Conservation (phyloP, 345 rosid genomes). For the Citrus hindsii region DNA sequence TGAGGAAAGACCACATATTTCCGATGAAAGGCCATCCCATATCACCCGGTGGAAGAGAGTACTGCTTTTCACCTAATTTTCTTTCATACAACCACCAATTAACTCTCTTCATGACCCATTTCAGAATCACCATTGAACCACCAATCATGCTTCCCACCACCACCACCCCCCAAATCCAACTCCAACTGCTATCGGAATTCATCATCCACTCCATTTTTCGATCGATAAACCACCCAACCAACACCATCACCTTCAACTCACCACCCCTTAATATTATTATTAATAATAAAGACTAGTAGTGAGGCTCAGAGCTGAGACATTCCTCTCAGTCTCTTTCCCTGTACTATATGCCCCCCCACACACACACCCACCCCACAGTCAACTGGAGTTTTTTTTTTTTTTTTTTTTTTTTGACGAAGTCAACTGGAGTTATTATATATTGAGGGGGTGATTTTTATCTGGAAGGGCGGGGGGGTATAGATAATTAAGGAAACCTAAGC, state of each 20-base stretch:
- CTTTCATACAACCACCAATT: constrained; percentile 63
- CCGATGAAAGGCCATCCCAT: constrained; percentile 88
- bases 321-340: not conserved
- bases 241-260: not conserved
- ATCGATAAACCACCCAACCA: not conserved
- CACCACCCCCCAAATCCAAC: not conserved
- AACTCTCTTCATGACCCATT: constrained; percentile 42
- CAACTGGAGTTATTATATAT: not conserved
- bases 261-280: not conserved
- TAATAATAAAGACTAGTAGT: not conserved
- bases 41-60: constrained; percentile 75
- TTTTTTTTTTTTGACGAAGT: too few relatives aligned
- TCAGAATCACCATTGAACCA: constrained; percentile 24
- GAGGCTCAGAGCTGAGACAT: not conserved
- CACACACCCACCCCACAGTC: not conserved
- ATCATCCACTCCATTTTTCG: not conserved
- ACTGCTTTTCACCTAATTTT: constrained; percentile 42
- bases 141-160: not conserved
- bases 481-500: not conserved
- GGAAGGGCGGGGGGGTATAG: not conserved
- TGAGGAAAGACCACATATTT: constrained; percentile 80
- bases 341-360: not conserved
- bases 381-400: too few relatives aligned
- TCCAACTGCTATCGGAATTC: not conserved
- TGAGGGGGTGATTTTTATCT: not conserved